phyloP scores from a whole-genome alignment of 2,329 filamentous ascomycete species.

The Emericellopsis cladophorae region DNA sequence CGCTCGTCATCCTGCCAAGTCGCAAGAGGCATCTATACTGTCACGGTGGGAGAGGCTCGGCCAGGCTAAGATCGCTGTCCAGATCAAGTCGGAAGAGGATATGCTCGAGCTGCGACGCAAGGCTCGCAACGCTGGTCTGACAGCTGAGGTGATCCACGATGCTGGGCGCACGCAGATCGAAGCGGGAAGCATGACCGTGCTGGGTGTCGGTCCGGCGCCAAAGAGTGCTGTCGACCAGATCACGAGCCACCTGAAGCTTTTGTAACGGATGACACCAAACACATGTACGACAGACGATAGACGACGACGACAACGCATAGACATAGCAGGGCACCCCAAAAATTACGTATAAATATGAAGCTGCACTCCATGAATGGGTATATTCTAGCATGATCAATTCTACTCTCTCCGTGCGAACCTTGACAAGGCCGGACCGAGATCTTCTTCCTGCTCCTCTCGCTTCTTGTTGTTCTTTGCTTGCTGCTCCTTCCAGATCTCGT shows the following conservation, averaged over 20 bases:
- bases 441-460: constrained; percentile 50
- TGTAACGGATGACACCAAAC: constrained; percentile 33
- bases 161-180: constrained; percentile 97
- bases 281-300: no score
- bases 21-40: constrained; percentile 50
- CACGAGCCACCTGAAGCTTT: constrained; percentile 71
- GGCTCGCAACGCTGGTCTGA: constrained; percentile 72
- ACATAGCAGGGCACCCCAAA: not conserved
- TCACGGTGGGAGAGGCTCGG: constrained; percentile 75
- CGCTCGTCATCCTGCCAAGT: constrained; percentile 38
- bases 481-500: constrained; percentile 67
- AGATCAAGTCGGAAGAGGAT: constrained; percentile 78
- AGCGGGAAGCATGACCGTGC: constrained; percentile 78
- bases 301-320: no score
- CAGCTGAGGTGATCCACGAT: constrained; percentile 83
- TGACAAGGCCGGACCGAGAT: constrained; percentile 74
- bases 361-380: not conserved
- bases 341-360: not conserved
- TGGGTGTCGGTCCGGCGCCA: constrained; percentile 73
- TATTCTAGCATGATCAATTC: not conserved
- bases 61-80: constrained; percentile 88
- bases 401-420: constrained; percentile 69
- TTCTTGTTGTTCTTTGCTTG: constrained; percentile 53
- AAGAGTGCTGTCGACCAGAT: constrained; percentile 79
- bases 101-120: constrained; percentile 60